Base-by-base conservation (phyloP, 352 stramenopile species). In the Stephanocyclus meneghinianus region DNA sequence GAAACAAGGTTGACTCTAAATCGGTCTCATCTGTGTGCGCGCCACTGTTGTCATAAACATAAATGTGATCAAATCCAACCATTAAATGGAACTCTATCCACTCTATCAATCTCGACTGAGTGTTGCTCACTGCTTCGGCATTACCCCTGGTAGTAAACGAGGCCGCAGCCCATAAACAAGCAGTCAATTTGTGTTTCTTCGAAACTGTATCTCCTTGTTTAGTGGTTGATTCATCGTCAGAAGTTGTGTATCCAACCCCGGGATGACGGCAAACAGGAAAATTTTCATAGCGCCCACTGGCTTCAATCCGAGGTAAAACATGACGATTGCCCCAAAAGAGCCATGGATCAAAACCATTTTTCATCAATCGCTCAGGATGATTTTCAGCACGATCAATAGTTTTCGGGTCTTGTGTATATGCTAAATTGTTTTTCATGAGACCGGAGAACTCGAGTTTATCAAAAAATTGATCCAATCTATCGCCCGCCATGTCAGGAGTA, bases 41-140 rank as follows among this genome's bases (percentile, higher is more conserved):
- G 37, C 76, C 63, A n/a, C 77, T 86, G 63, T 92, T 92, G 55
- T 92, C 87, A 68, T 90, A 92, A 4, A 92, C 71, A 78, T 88
- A 89, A 35, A 92, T 86, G 69, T 91, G 87, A 73, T 91, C 85
- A 71, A 91, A 85, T 21, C 85, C 87, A 9, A 89, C 84, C 51
- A 90, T 64, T 50, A 90, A 71, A 71, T 91, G 80, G 76, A 84
- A 91, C 67, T 81, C 74, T 35, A 91, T 76, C 86, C 86, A 91
- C 73, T 91, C 86, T 32, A 84, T 66, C 48, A 91, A 61, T 77
- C 86, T 59, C 55, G 16, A 51, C 35, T 63, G 47, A 37, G 83
- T 87, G 71, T 90, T 82, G 40, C 70, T 61, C 2, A 90, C 69
- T 11, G 70, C 35, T 32, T 83, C 69, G 13, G 64, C 69, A 67